Conservation (phyloP, 2,329 filamentous ascomycete genomes). For the Venturia oleaginea region DNA sequence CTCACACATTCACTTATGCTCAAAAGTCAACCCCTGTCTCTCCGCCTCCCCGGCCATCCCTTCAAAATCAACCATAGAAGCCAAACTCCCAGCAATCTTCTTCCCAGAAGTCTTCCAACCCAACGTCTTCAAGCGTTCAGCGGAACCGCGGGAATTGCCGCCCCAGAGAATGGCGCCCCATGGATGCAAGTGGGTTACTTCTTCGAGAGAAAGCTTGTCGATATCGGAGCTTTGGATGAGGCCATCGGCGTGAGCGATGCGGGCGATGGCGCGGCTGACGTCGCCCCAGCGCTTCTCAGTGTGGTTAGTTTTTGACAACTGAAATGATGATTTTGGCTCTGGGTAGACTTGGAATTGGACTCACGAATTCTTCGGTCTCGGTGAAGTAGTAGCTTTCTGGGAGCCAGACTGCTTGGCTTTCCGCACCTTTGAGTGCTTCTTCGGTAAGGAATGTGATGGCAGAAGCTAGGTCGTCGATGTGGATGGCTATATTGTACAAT, state of each 20-base stretch:
- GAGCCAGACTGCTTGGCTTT: background rate
- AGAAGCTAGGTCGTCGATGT: background rate
- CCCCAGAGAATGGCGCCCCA: slow-evolving; percentile 3
- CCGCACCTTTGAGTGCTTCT: background rate
- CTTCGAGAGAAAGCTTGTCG: background rate
- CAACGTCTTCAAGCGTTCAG: no score
- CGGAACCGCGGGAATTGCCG: no score
- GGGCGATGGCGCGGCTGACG: no score
- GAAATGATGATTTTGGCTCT: no score
- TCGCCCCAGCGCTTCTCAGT: no score
- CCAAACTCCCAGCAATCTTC: no score
- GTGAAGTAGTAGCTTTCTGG: slow-evolving; percentile 6
- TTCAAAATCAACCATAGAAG: no score
- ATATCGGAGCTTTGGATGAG: background rate
- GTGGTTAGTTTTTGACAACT: background rate
- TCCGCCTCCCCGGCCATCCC: no score
- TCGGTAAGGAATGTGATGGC: background rate
- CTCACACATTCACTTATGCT: no score
- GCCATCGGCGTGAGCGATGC: no score
- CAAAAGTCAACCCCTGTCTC: no score
- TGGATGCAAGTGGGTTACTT: background rate
- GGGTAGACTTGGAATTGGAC: background rate
- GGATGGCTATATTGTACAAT: background rate
- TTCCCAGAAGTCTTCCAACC: no score
- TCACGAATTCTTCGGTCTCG: background rate